A percentile compares a stretch with the other conserved stretches of the same genome.
These are phyloP conservation scores for Exophiala viscosa DNA, from an alignment of 2,329 filamentous ascomycete genomes.

Conservation along the genomic window DNA sequence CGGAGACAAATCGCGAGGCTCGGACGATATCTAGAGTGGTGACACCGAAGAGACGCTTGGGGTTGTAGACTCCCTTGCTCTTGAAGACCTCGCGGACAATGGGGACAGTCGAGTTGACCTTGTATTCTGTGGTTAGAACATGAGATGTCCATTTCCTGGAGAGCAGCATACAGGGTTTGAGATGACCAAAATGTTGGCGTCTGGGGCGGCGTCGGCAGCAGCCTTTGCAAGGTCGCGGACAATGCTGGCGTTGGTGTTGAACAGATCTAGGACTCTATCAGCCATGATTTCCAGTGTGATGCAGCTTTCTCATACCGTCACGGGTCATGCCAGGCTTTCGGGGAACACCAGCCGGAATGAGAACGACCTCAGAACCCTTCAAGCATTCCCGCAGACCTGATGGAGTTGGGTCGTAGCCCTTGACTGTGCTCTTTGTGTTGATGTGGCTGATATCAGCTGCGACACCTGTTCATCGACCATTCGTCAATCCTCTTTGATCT, in stretches of 20 bases:
- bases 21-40: conserved; percentile 99
- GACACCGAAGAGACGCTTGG: conserved; percentile 98
- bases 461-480: conserved; percentile 63
- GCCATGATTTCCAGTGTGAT: neutral
- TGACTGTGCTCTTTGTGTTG: conserved; percentile 97
- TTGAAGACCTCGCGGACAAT: conserved; percentile 98
- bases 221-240: conserved; percentile 98
- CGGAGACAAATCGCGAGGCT: conserved; percentile 93
- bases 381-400: conserved; percentile 73
- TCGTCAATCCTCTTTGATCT: conserved; percentile 7
- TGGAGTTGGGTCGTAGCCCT: conserved; percentile 76
- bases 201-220: conserved; percentile 77
- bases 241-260: conserved; percentile 99
- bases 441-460: conserved; percentile 97
- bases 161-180: conserved; percentile 72
- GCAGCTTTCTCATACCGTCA: conserved; percentile 61
- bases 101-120: conserved; percentile 97
- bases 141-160: neutral
- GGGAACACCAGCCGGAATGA: conserved; percentile 97
- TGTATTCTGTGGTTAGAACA: conserved; percentile 5
- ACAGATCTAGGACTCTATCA: conserved; percentile 65
- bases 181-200: conserved; percentile 96
- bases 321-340: conserved; percentile 99
- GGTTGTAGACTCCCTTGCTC: conserved; percentile 92
- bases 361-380: conserved; percentile 84